Conservation (phyloP, 495 filamentous ascomycete genomes). For the Chaetomium tenue region DNA sequence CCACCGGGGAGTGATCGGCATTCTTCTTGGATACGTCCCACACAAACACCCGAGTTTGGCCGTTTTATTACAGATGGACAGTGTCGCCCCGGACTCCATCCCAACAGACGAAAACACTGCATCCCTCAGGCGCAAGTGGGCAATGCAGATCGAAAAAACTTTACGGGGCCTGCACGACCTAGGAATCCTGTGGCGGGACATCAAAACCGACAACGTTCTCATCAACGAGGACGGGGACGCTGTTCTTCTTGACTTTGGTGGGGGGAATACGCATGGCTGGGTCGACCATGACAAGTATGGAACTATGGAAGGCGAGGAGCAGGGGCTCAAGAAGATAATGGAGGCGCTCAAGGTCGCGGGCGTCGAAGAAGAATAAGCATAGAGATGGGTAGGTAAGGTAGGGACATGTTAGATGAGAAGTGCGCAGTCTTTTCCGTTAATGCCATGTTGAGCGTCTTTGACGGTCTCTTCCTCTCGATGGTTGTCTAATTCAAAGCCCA, state of each 20-base stretch:
- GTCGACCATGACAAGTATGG: constrained; percentile 19
- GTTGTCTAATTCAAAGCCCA: too few species aligned
- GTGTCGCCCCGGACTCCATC: background rate
- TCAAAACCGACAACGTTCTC: constrained; percentile 21
- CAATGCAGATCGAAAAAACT: background rate
- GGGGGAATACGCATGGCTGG: constrained; percentile 16
- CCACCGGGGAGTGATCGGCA: background rate
- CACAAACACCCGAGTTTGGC: constrained; percentile 5
- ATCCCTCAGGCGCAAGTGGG: background rate
- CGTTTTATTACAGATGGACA: background rate
- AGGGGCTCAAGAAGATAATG: constrained; percentile 1
- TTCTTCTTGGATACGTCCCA: constrained; percentile 2
- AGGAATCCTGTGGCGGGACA: constrained; percentile 21
- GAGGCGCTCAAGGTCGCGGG: background rate
- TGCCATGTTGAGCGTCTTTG: too few species aligned
- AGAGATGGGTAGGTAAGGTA: too few species aligned
- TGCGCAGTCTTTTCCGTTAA: too few species aligned
- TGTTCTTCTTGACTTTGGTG: constrained; percentile 5
- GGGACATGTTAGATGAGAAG: too few species aligned
- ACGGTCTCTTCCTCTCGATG: too few species aligned
- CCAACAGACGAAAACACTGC: background rate
- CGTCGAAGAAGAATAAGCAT: too few species aligned
- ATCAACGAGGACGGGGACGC: constrained; percentile 8
- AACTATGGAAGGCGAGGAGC: constrained; percentile 15
- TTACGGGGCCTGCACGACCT: background rate